phyloP scores from a whole-genome alignment of 257 asterid species.

The Jacaranda mimosifolia region DNA sequence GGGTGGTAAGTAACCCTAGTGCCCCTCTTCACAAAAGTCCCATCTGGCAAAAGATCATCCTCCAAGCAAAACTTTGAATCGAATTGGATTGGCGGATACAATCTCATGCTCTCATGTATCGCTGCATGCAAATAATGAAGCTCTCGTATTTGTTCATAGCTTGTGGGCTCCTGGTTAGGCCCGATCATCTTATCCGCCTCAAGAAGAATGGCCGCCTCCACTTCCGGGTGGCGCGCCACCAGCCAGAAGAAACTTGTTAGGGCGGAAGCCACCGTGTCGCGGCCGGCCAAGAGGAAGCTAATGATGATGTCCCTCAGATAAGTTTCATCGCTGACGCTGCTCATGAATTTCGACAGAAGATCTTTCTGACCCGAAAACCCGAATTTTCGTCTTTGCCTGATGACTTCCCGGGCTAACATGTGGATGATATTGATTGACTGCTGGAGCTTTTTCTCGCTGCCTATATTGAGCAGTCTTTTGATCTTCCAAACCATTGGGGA shows the following conservation, averaged over 20 bases:
- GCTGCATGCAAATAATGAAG: slow-evolving; percentile 59
- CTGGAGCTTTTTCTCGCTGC: slow-evolving; percentile 49
- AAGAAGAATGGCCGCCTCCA: slow-evolving; percentile 42
- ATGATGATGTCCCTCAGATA: slow-evolving; percentile 53
- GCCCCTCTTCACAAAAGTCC: slow-evolving; percentile 49
- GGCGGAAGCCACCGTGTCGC: slow-evolving; percentile 65
- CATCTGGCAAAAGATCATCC: slow-evolving; percentile 56
- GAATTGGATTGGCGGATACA: slow-evolving; percentile 62
- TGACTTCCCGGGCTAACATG: slow-evolving; percentile 45
- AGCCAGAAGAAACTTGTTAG: slow-evolving; percentile 56
- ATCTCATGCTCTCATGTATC: slow-evolving; percentile 61
- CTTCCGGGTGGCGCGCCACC: slow-evolving; percentile 48
- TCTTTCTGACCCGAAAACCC: slow-evolving; percentile 46
- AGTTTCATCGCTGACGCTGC: slow-evolving; percentile 34
- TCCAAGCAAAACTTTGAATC: slow-evolving; percentile 51
- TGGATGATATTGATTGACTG: slow-evolving; percentile 41
- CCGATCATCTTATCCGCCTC: slow-evolving; percentile 51
- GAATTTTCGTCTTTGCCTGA: slow-evolving; percentile 39
- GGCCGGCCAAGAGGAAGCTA: slow-evolving; percentile 63
- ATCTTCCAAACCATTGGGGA: slow-evolving; percentile 52
- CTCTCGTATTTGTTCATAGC: slow-evolving; percentile 41
- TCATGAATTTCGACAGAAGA: slow-evolving; percentile 64
- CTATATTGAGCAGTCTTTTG: slow-evolving; percentile 43
- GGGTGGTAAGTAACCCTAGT: slow-evolving; percentile 64
- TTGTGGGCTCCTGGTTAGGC: not conserved